Percentiles rank a stretch among this genome's conserved stretches.
phyloP scores from a whole-genome alignment of 2,329 filamentous ascomycete genomes.

The Trichoderma sp. region DNA sequence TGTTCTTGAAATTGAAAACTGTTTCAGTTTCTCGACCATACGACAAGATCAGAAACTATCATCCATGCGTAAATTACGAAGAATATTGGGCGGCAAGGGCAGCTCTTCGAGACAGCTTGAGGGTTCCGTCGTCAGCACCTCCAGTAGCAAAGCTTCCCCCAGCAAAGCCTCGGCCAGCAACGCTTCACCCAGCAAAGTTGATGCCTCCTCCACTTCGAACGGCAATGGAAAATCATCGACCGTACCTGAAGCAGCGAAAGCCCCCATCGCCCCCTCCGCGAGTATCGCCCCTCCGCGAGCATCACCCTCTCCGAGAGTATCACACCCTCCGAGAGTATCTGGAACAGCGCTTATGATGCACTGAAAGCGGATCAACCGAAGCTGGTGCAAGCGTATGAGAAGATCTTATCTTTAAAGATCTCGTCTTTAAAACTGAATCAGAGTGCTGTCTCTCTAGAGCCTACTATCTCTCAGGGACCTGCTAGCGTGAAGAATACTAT shows the following conservation, averaged over 20 bases:
- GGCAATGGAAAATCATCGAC: too few relatives aligned
- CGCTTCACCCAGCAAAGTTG: background rate
- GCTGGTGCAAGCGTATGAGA: background rate
- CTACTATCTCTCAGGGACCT: background rate
- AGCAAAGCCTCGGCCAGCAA: too few relatives aligned
- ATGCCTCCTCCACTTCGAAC: background rate
- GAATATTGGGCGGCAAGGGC: background rate
- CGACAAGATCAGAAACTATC: background rate
- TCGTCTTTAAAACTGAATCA: too few relatives aligned
- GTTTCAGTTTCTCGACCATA: background rate
- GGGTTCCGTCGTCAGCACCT: too few relatives aligned
- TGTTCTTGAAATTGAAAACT: background rate
- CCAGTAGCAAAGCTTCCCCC: too few relatives aligned
- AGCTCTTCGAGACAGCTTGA: background rate
- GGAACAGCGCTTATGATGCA: background rate
- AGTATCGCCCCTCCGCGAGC: too few relatives aligned
- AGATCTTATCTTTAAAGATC: background rate
- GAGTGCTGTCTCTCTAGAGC: too few relatives aligned
- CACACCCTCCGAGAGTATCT: background rate
- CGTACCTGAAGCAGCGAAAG: too few relatives aligned
- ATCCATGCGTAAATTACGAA: background rate
- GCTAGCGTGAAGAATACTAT: background rate
- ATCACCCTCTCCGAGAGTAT: too few relatives aligned
- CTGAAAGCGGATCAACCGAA: background rate
- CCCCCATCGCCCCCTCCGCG: too few relatives aligned